Evolutionary conservation across 1,139 yeast genomes (phyloP), one percentile per base, ranked within the genome.

Genomic region (Pichia sp.): DNA sequence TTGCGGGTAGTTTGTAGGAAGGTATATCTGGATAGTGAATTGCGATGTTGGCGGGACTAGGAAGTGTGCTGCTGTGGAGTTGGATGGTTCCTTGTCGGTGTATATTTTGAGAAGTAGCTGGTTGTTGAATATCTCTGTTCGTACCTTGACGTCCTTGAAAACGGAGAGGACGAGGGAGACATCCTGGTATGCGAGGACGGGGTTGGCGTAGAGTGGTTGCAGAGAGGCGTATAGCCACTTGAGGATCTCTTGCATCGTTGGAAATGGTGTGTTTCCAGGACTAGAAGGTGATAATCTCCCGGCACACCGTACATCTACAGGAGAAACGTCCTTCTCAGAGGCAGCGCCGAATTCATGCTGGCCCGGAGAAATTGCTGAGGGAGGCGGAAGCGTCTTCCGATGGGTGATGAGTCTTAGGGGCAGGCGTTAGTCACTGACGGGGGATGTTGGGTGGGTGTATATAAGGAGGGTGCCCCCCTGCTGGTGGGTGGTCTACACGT

Each of bases 121-220:
- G 19, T 22, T 22, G 42, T 30, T 12, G 24, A 6, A 19, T n/a
- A 18, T n/a, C 27, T 38, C 42, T 20, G 42, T 30, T 14, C 42
- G 35, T 20, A 38, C 19, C 15, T 33, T 17, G 33, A 22, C 4
- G 11, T 40, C 38, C 10, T 9, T 11, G 38, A 34, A 71, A 12
- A 69, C 60, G 45, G 73, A 75, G 34, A 91, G 70, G 19, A 79
- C 70, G 38, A 72, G 73, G 14, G 82, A 76, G 0, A 80, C 68
- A 58, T 90, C 95, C 33, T 79, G 74, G 58, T 85, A 87, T 0
- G 79, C 71, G 4, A 72, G 51, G 59, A 69, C 60, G 66, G 79
- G 62, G 72, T 73, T 67, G n/a, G 57, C 57, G 65, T 79, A 85
- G 57, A 79, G 83, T 7, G 81, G 79, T 39, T 71, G 71, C 3